Evolutionary conservation across 2,329 filamentous ascomycete species (phyloP).

Genomic region (Talaromyces sp.): DNA sequence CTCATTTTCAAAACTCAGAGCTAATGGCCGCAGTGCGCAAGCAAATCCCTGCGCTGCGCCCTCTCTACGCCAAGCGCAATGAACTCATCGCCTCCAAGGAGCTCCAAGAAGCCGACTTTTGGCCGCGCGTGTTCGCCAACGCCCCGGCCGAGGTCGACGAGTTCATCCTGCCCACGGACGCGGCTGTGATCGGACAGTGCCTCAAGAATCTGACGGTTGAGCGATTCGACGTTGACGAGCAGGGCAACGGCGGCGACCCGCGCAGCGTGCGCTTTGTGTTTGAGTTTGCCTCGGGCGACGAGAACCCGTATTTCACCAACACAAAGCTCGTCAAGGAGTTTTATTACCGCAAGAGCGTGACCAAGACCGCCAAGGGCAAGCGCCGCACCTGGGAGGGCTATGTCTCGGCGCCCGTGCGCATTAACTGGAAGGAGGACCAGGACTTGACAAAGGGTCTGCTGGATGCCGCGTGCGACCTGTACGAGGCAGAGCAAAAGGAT

Average conservation of each 20-base stretch:
- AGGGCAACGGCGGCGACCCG: conserved; percentile 62
- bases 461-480: conserved; percentile 65
- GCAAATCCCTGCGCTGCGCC: conserved; percentile 61
- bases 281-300: conserved; percentile 56
- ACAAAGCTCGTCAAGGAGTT: conserved; percentile 83
- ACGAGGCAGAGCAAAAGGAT: conserved; percentile 54
- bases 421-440: conserved; percentile 80
- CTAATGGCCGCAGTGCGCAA: conserved; percentile 56
- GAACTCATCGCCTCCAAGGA: conserved; percentile 63
- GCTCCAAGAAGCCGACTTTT: conserved; percentile 64
- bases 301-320: conserved; percentile 77
- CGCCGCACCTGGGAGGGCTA: conserved; percentile 65
- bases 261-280: conserved; percentile 73
- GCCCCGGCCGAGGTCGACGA: conserved; percentile 80
- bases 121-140: conserved; percentile 88
- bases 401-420: conserved; percentile 81
- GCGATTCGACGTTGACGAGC: conserved; percentile 66
- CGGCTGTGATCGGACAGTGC: conserved; percentile 58
- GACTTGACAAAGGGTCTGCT: conserved; percentile 80
- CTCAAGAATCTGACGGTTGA: conserved; percentile 67
- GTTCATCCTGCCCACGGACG: conserved; percentile 77
- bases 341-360: conserved; percentile 63
- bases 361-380: conserved; percentile 38
- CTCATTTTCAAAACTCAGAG: background rate
- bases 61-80: conserved; percentile 72